Base-by-base conservation (phyloP, 371 early-diverging fungal species). In the Apophysomyces variabilis region DNA sequence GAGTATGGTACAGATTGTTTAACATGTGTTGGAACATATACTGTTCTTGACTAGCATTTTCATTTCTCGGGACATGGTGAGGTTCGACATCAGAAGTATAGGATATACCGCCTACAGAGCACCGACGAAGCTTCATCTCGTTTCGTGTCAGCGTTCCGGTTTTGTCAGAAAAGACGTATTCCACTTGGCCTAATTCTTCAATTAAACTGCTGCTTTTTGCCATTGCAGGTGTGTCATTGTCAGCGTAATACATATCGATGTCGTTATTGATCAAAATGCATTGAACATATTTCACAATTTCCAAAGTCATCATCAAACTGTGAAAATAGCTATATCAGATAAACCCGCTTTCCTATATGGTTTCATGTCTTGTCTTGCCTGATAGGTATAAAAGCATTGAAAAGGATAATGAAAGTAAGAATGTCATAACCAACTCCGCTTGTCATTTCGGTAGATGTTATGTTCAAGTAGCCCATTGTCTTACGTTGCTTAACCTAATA, bases 81-180 rank as follows among this genome's bases (percentile, higher is more conserved):
- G 65, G 61, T 21, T 72, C 65, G 8, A 67, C 65, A 58, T 66
- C 61, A 66, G 68, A 73, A 1, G 68, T 71, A 66, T 74, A 66
- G 50, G 63, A 85, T 32, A 87, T 74, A 5, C 92, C 92, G 6
- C 78, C 92, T 43, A 91, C 86, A 44, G 86, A 80, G 59, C 80
- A 76, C 62, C 87, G 85, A 16, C 84, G 79, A 61, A 91, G 83
- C 61, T 85, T 83, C 91, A 91, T 91, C 41, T 87, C 85, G 63
- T 91, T 91, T 58, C 89, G 83, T 0, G 91, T 91, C 57, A 91
- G 67, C 2, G 91, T 91, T 1, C 91, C 91, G 0, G 91, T 99
- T 82, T 99, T 99, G 79, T 99, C 99, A 44, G 95, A 92, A 62
- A 99, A 93, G 50, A 99, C 89, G 75, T 95, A 96, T 58, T 95